A percentile compares a stretch with the other conserved stretches of the same genome.
phyloP scores from a whole-genome alignment of 2,329 filamentous ascomycete genomes.

The Trichoderma simmonsii region DNA sequence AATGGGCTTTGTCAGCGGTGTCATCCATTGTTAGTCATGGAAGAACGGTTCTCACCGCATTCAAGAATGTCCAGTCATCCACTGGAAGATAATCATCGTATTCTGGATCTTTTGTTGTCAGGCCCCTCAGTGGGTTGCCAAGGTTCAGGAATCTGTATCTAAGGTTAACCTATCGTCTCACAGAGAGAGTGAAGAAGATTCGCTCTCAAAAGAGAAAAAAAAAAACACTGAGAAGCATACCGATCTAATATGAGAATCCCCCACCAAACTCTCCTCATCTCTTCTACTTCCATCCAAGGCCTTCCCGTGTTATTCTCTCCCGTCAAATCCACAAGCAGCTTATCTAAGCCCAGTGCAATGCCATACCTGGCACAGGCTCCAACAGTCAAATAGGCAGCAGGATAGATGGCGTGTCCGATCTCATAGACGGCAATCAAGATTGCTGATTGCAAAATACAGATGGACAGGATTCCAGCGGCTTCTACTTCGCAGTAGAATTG shows the following conservation, averaged over 20 bases:
- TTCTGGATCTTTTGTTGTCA: not conserved
- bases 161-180: not conserved
- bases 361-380: not conserved
- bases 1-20: accelerated
- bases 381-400: not conserved
- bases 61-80: not conserved
- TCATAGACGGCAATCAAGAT: not conserved
- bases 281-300: conserved; percentile 4
- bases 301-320: not conserved
- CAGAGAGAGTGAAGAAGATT: not conserved
- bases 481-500: not conserved
- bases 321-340: not conserved
- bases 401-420: not conserved
- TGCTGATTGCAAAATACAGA: not conserved
- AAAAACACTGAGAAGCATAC: not conserved
- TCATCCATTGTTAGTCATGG: too few relatives aligned
- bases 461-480: not conserved
- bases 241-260: not conserved
- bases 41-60: not conserved
- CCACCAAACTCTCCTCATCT: conserved; percentile 4
- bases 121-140: not conserved
- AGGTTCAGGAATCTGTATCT: not conserved
- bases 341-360: not conserved
- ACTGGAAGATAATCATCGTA: conserved; percentile 3
- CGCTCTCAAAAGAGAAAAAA: not conserved